Evolutionary conservation across 129 eudicot genomes (phyloP), one percentile per base, ranked within the genome.

Genomic region (Centrapalus pauciflorus): DNA sequence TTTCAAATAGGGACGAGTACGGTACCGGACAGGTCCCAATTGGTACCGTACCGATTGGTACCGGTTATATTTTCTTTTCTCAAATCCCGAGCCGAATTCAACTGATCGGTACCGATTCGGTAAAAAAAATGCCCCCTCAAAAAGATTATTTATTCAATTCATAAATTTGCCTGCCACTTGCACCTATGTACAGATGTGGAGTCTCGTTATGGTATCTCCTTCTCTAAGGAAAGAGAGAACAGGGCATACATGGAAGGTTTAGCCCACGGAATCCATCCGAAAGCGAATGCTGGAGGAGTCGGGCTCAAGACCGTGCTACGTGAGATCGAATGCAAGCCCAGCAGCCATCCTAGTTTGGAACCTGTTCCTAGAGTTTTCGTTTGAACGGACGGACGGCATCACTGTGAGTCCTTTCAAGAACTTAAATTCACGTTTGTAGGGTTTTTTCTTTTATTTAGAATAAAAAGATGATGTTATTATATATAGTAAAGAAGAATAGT

Each of bases 261-360:
- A 25, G 52, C 21, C 1, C 81, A 85, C 1, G 90, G 96, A 27
- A 80, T 86, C 23, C 96, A 93, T 45, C 98, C 98, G 0, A 50
- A 83, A 70, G 96, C 96, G 0, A 93, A 93, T 25, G 96, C 79
- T 0, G 86, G 67, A 0, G 98, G 96, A 9, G 65, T 71, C 6
- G 98, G 98, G 32, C 78, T 93, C 19, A 55, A 72, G 75, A 86
- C 98, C 0, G 88, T 85, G 69, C 79, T 93, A 11, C 77, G 95
- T 38, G 98, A 93, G 81, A 85, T 78, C 12, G 96, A 93, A 0
- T 80, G 91, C 79, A 76, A 84, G 75, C 85, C 95, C 0, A 60
- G 59, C 9, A 12, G 64, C 50, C 73, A 56, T n/a, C 75, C 80
- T 1, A 59, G 61, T 28, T 76, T 69, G 4, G 91, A 76, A 4